Evolutionary conservation across 768 basidiomycete genomes (phyloP), one percentile per base, ranked within the genome.

Genomic region (Agaricus bisporus): DNA sequence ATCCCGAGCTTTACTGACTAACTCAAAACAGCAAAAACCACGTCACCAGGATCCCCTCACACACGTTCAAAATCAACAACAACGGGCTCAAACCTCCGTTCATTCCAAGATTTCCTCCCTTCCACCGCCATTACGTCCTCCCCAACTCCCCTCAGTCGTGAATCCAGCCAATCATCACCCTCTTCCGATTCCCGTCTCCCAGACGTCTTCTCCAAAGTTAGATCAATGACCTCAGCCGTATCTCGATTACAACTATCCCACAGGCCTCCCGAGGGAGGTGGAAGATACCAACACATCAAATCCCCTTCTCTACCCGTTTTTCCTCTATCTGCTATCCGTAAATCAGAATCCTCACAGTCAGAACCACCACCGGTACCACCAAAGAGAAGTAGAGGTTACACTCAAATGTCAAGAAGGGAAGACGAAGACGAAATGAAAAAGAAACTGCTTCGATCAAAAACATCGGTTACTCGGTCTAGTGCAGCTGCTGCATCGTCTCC

Each of bases 31-130:
- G 22, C 28, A 25, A 41, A 35, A 15, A 32, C 20, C 2, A 14
- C 7, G 11, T 38, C 15, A 44, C 9, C 48, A 52, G 43, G 36
- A 45, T 15, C 43, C n/a, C 20, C 14, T 35, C 20, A 42, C 14
- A 18, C 22, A 28, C 51, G 37, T 20, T n/a, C 17, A 14, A n/a
- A 4, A 6, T n/a, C 14, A 18, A 28, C 22, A 5, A 11, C 15
- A 14, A 44, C 26, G 22, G 22, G 22, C 6, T 45, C 43, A 9
- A 52, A 29, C 20, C 20, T 52, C 5, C 44, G 38, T 7, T 45
- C 51, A 26, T 52, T 52, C 22, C 42, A 52, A 17, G 35, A 52
- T 2, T 52, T 52, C 51, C 36, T 52, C 25, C 51, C 51, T 22
- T 26, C 42, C 26, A 10, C 25, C 5, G 51, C 51, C 28, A 52